phyloP scores from a whole-genome alignment of 2,329 filamentous ascomycete genomes.

The Hypoxylon sp. region DNA sequence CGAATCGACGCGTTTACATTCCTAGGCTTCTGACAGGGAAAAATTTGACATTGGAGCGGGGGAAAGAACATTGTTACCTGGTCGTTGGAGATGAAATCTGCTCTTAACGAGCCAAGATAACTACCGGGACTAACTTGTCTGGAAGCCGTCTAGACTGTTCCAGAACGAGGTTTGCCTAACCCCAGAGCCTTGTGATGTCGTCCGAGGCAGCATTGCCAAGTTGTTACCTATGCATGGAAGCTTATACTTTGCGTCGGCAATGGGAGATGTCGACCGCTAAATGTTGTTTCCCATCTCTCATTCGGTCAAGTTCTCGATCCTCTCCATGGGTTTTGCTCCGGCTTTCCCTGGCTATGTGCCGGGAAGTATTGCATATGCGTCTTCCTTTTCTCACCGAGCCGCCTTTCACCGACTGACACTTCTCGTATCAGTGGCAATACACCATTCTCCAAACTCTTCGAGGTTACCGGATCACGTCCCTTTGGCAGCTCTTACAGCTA shows the following conservation, averaged over 20 bases:
- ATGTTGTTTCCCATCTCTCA: background rate
- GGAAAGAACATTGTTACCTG: conserved; percentile 5
- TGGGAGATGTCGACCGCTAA: conserved; percentile 5
- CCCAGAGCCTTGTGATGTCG: conserved; percentile 15
- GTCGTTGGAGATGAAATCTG: conserved; percentile 7
- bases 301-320: too few relatives aligned
- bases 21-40: background rate
- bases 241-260: conserved; percentile 14
- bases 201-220: conserved; percentile 11
- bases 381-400: background rate
- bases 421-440: background rate
- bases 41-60: background rate
- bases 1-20: conserved; percentile 1
- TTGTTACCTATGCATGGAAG: conserved; percentile 19
- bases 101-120: conserved; percentile 14
- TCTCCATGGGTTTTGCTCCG: too few relatives aligned
- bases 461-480: background rate
- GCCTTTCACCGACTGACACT: conserved; percentile 1
- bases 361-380: background rate
- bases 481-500: background rate
- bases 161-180: conserved; percentile 17
- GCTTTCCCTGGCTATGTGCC: background rate
- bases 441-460: background rate
- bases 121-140: conserved; percentile 7
- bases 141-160: conserved; percentile 32